These are phyloP conservation scores for Cinnamomum chago DNA, from an alignment of 164 flowering plant species.

Conservation along the genomic window DNA sequence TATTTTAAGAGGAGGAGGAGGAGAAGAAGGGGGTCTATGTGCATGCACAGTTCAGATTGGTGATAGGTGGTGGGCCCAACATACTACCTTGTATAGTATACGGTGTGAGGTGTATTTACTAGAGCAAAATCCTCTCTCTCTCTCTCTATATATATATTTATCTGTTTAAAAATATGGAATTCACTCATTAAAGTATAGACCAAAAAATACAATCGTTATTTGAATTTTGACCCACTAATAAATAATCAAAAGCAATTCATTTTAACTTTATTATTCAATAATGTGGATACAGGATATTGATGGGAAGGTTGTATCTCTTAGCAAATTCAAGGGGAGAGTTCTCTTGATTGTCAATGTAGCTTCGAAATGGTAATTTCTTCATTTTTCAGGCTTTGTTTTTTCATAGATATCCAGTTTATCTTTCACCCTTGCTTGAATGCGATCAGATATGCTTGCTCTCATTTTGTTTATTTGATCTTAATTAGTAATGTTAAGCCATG, in stretches of 20 bases:
- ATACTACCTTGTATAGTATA: no score
- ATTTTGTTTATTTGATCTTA: background rate
- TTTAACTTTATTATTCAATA: background rate
- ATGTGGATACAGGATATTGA: conserved; percentile 70
- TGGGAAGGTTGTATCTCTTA: conserved; percentile 68
- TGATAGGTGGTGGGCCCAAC: no score
- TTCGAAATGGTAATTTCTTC: conserved; percentile 61
- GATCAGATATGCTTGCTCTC: background rate
- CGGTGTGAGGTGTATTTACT: no score
- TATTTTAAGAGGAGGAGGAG: no score
- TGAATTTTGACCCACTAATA: background rate
- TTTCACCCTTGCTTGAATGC: background rate
- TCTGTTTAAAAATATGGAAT: no score
- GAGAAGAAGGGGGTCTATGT: no score
- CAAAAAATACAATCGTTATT: no score
- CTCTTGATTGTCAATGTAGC: conserved; percentile 91
- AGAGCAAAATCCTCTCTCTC: no score
- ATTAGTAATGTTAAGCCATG: background rate
- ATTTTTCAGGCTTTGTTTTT: background rate
- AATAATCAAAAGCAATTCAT: background rate
- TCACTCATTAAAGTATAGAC: no score
- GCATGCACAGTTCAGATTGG: no score
- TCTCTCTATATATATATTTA: no score
- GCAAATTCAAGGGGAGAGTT: conserved; percentile 82
- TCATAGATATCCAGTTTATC: background rate